Evolutionary conservation across 805 yeast species (phyloP).

Genomic region (Wickerhamomyces kurtzmanii): DNA sequence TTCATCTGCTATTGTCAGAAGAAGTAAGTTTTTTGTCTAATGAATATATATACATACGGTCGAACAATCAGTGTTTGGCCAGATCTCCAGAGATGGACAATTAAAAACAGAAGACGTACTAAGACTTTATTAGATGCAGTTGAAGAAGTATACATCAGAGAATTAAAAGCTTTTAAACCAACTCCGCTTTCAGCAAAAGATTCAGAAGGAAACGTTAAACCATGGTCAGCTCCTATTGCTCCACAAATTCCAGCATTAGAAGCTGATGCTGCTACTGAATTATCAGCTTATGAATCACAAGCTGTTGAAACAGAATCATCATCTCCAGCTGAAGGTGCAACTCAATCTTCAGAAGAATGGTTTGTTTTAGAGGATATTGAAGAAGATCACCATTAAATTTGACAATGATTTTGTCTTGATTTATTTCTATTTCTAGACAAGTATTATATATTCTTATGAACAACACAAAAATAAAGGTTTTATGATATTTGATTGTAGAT

Average conservation of each 20-base stretch:
- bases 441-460: too few relatives aligned
- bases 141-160: conserved; percentile 79
- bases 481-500: too few relatives aligned
- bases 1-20: conserved; percentile 23
- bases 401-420: too few relatives aligned
- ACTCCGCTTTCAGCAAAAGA: conserved; percentile 62
- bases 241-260: conserved; percentile 71
- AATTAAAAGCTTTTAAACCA: conserved; percentile 85
- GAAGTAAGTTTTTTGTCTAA: conserved; percentile 10
- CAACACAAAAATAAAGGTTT: too few relatives aligned
- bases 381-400: conserved; percentile 34
- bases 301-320: conserved; percentile 67
- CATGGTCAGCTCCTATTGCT: conserved; percentile 74
- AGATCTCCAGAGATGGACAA: background rate
- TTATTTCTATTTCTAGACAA: too few relatives aligned
- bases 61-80: background rate
- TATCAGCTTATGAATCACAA: conserved; percentile 57
- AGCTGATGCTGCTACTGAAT: conserved; percentile 53
- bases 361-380: conserved; percentile 67
- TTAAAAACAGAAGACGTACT: background rate
- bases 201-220: conserved; percentile 69
- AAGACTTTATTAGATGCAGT: conserved; percentile 38
- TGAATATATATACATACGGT: background rate
- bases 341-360: conserved; percentile 54
- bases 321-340: conserved; percentile 36